Conservation (phyloP, 2,329 filamentous ascomycete genomes). For the Nemania serpens region DNA sequence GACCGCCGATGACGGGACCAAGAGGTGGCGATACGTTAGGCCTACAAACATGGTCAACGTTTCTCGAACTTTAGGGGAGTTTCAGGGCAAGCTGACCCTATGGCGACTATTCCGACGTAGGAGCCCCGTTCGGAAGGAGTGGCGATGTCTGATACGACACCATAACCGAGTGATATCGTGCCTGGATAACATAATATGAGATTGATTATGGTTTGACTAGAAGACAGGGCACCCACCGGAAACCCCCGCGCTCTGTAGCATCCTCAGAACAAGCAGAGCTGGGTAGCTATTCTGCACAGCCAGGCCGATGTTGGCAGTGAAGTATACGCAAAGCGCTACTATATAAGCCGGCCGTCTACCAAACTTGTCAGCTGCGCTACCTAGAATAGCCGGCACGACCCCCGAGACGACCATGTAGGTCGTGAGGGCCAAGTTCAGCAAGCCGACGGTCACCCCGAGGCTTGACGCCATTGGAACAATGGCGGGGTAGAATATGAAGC, state of each 20-base stretch:
- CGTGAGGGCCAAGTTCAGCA: slow-evolving; percentile 26
- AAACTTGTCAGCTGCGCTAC: slow-evolving; percentile 46
- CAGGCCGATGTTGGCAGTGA: slow-evolving; percentile 48
- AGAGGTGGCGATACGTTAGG: slow-evolving; percentile 41
- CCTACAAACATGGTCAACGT: slow-evolving; percentile 19
- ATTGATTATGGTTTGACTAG: no score
- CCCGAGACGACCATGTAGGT: slow-evolving; percentile 50
- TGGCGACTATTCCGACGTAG: slow-evolving; percentile 51
- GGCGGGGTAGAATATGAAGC: slow-evolving; percentile 34
- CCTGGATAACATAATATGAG: slow-evolving; percentile 15
- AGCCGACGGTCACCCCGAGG: slow-evolving; percentile 25
- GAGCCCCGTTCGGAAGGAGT: slow-evolving; percentile 55
- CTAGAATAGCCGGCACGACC: slow-evolving; percentile 47
- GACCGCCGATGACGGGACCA: slow-evolving; percentile 53
- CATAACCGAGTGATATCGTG: slow-evolving; percentile 47
- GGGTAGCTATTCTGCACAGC: slow-evolving; percentile 49
- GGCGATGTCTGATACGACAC: slow-evolving; percentile 56
- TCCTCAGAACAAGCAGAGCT: slow-evolving; percentile 53
- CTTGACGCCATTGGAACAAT: slow-evolving; percentile 26
- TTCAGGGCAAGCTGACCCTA: slow-evolving; percentile 27
- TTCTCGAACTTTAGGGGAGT: not conserved
- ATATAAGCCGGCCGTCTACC: slow-evolving; percentile 48
- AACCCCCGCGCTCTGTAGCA: slow-evolving; percentile 48
- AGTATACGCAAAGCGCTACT: slow-evolving; percentile 43
- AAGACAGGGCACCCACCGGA: slow-evolving; percentile 11